Evolutionary conservation across 371 early-diverging fungal genomes (phyloP), one percentile per base, ranked within the genome.

Genomic region (Circinella umbellata): DNA sequence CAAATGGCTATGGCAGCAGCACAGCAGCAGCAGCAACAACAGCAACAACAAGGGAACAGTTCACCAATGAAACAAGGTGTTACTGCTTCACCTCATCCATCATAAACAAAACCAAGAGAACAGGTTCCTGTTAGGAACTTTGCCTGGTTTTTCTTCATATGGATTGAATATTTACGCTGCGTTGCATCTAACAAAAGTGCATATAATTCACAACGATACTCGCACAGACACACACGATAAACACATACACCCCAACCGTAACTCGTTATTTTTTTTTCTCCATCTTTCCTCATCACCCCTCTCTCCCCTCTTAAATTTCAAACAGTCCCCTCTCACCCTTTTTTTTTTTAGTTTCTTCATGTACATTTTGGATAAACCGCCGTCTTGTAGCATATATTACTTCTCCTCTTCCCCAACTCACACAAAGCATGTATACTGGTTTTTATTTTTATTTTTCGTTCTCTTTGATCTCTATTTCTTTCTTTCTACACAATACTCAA

Each of bases 1-100:
- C 79, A 79, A 53, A 72, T 80, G 68, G 80, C 80, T 3, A 67
- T 76, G 66, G 78, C 75, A 14, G 76, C 79, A 14, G 76, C 76
- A 46, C 80, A 79, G 61, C 75, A 74, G 39, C 71, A 71, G 27
- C 63, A 49, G 49, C 49, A 49, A n/a, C 49, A 49, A n/a, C 49
- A 49, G 14, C 49, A 49, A 15, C 49, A 49, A n/a, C 57, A 55
- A 20, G 57, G 57, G 9, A 55, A 55, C 13, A 34, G 27, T 34
- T 18, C 57, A 34, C 57, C 57, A 3, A 27, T 55, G 57, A 55
- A 55, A 34, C 57, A 55, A 35, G 27, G 7, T 35, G 57, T 35
- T 34, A 15, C 57, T 8, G 20, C 57, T 55, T 55, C 57, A 55
- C 57, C 57, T n/a, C 57, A 55, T 35, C 57, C 57, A 11, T 55